phyloP scores from a whole-genome alignment of 495 filamentous ascomycete species.

The Physcia stellaris region DNA sequence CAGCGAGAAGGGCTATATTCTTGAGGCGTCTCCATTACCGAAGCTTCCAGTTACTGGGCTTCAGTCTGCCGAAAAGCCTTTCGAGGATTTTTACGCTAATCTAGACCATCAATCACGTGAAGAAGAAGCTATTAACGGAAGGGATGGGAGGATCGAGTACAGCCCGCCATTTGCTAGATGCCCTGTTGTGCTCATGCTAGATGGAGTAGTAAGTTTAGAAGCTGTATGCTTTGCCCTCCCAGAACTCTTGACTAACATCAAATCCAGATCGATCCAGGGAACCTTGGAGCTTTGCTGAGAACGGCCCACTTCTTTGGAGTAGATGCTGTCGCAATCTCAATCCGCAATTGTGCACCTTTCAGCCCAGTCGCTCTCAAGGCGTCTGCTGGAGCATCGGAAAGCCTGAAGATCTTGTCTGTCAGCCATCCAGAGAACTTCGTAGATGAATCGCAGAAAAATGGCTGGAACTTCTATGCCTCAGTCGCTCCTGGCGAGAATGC shows the following conservation, averaged over 20 bases:
- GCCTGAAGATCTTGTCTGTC: slow-evolving; percentile 54
- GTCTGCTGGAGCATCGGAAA: slow-evolving; percentile 73
- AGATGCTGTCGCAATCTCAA: slow-evolving; percentile 57
- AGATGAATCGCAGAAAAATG: slow-evolving; percentile 44
- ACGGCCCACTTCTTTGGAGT: slow-evolving; percentile 77
- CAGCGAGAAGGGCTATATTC: slow-evolving; percentile 68
- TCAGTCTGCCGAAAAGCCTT: slow-evolving; percentile 25
- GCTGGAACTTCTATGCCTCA: slow-evolving; percentile 78
- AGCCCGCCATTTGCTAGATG: slow-evolving; percentile 34
- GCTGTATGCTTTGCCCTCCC: neutral
- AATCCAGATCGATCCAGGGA: slow-evolving; percentile 61
- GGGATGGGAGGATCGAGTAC: slow-evolving; percentile 23
- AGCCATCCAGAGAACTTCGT: slow-evolving; percentile 55
- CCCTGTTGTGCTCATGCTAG: slow-evolving; percentile 68
- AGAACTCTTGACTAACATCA: neutral
- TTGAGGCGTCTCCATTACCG: slow-evolving; percentile 77
- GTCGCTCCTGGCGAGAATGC: slow-evolving; percentile 35
- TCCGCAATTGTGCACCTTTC: slow-evolving; percentile 53
- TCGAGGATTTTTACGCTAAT: slow-evolving; percentile 38
- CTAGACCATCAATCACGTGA: slow-evolving; percentile 58
- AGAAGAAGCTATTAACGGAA: slow-evolving; percentile 58
- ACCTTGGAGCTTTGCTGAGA: slow-evolving; percentile 78
- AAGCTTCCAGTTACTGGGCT: slow-evolving; percentile 54
- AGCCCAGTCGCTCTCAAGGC: slow-evolving; percentile 71
- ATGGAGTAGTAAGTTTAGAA: slow-evolving; percentile 43